Evolutionary conservation across 2,329 filamentous ascomycete species (phyloP), one percentile per base, ranked within the genome.

Genomic region (Gnomoniopsis sp.): DNA sequence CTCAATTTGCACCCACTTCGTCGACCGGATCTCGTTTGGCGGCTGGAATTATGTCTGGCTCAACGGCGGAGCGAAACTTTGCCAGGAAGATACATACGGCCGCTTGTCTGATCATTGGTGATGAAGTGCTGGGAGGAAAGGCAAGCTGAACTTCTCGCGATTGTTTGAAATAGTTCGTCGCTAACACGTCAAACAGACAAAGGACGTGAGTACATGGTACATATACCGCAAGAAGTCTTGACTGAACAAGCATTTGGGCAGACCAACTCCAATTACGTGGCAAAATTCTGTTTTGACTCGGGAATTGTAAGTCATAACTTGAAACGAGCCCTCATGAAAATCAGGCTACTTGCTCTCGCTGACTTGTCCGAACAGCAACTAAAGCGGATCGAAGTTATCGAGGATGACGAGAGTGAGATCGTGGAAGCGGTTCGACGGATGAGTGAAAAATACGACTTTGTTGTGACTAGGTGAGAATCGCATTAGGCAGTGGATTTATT

Each of bases 111-210:
- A 92, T 99, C 61, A 98, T 99, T 67, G 93, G 93, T n/a, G 93
- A 98, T 75, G 93, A 97, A 74, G 92, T 98, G 6, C 80, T 98
- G 3, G 93, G 92, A 22, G 93, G 95, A 67, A 98, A 98, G 88
- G 93, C 91, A 72, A 64, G 78, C 30, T 1, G 15, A 11, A 49
- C 19, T 17, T 44, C 8, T 33, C 33, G 19, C 26, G 7, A 10
- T 3, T 17, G 6, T 11, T 19, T 19, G 22, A 1, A 47, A 36
- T 19, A 44, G 33, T 19, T n/a, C 11, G 21, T 49, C 49, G 21
- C 55, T 63, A 41, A 61, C 59, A 22, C 22, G 47, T 6, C 21
- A 49, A 8, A 41, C 48, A 70, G 68, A 70, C 66, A 30, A 66
- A 63, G 53, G 68, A 70, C 58, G 68, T 70, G 44, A 63, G 67